These are phyloP conservation scores for Cercospora sp. DNA, from an alignment of 2,329 filamentous ascomycete genomes.

Conservation along the genomic window DNA sequence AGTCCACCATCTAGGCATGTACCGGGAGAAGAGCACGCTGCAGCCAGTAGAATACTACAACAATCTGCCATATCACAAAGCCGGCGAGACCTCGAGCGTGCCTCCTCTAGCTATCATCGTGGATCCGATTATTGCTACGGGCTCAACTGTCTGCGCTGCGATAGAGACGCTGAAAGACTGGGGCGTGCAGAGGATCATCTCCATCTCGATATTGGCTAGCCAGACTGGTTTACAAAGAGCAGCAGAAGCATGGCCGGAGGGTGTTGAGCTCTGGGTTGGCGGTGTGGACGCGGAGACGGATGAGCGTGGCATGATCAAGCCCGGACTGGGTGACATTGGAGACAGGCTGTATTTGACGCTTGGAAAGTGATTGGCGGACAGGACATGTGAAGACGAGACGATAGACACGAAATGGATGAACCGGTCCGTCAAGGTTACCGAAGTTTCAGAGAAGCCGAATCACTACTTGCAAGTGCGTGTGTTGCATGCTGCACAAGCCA, in stretches of 20 bases:
- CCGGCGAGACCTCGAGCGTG: slow-evolving; percentile 45
- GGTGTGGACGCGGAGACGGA: slow-evolving; percentile 74
- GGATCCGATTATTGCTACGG: slow-evolving; percentile 91
- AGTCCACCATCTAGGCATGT: slow-evolving; percentile 91
- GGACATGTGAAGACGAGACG: background rate
- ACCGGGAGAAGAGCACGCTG: slow-evolving; percentile 83
- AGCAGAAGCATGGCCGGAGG: slow-evolving; percentile 74
- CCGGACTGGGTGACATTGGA: slow-evolving; percentile 85
- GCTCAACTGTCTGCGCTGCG: slow-evolving; percentile 83
- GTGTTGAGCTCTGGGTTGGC: slow-evolving; percentile 77
- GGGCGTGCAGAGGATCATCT: slow-evolving; percentile 79
- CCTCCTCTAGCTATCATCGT: slow-evolving; percentile 75
- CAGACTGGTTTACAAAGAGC: slow-evolving; percentile 68
- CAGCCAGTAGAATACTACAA: slow-evolving; percentile 97
- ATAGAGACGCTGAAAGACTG: slow-evolving; percentile 88
- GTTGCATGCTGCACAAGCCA: too few relatives aligned
- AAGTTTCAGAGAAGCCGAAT: background rate
- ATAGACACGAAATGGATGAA: background rate
- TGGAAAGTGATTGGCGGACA: slow-evolving; percentile 62
- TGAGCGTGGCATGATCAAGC: slow-evolving; percentile 82
- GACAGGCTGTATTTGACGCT: slow-evolving; percentile 86
- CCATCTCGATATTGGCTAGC: slow-evolving; percentile 74
- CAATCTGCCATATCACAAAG: slow-evolving; percentile 76
- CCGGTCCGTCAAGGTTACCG: background rate
- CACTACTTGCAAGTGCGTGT: background rate